Evolutionary conservation across 306 rosid species (phyloP), one percentile per base, ranked within the genome.

Genomic region (Castanea crenata): DNA sequence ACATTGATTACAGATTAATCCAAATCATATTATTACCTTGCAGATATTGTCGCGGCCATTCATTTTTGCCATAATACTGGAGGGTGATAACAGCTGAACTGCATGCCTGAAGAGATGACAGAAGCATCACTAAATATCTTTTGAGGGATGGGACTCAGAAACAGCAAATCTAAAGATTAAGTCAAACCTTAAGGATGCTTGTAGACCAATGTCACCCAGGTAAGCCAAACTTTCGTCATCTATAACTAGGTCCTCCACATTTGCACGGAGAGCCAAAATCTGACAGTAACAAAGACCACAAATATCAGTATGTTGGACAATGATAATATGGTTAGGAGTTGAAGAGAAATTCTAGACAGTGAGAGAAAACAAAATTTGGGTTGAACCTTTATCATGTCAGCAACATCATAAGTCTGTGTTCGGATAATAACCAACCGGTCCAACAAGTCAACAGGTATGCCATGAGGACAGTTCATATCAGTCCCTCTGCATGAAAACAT

Each of bases 381-480:
- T 38, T 38, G 46, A 20, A 91, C 99, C 98, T 91, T 95, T 81
- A 95, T 95, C 97, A 88, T 95, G 87, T 93, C 98, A 64, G 96
- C 98, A 74, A 93, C 97, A 83, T 89, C 96, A 57, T 38, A 38
- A 7, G 46, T 38, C 3, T 38, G 46, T 38, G 46, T 38, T 7
- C 3, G 46, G 46, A 38, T 90, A 80, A 95, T 95, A 78, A 87
- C 96, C 84, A 95, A 80, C 62, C 97, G 90, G 84, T 95, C 99
- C 87, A 95, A 80, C 76, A 95, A 91, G 88, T 93, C 96, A 8
- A 93, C 94, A 20, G 99, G 99, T 85, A 95, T 91, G 81, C 99
- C 99, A 80, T 95, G 99, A 78, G 99, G 98, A 83, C 99, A 91
- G 78, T 85, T 83, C 99, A 93, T 95, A 84, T 93, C 98, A 49